These are phyloP conservation scores for Serendipita sp. DNA, from an alignment of 768 basidiomycete species.

Conservation along the genomic window DNA sequence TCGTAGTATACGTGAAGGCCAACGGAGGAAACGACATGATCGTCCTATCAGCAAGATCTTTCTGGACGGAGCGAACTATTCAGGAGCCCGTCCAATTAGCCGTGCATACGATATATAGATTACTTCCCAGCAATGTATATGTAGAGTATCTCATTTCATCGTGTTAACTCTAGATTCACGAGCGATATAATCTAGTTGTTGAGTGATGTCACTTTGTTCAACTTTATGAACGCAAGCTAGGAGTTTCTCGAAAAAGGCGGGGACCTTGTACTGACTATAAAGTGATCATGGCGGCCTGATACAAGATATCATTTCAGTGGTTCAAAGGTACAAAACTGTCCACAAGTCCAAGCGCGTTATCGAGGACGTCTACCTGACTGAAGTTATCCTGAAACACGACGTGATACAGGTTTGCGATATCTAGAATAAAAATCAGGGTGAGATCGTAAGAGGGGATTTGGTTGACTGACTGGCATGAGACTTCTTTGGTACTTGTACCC, in stretches of 20 bases:
- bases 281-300: no score
- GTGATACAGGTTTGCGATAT: no score
- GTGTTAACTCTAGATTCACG: background rate
- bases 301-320: no score
- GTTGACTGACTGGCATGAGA: no score
- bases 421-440: no score
- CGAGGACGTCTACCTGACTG: no score
- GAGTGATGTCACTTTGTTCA: conserved; percentile 44
- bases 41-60: conserved; percentile 69
- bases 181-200: conserved; percentile 21
- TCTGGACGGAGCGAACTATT: conserved; percentile 37
- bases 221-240: conserved; percentile 42
- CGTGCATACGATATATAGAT: background rate
- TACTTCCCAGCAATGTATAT: background rate
- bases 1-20: conserved; percentile 58
- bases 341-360: no score
- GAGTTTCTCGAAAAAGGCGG: conserved; percentile 49
- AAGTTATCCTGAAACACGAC: no score
- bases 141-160: background rate
- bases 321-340: no score
- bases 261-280: no score
- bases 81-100: conserved; percentile 7
- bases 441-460: no score
- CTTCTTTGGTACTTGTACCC: no score
- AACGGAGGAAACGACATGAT: conserved; percentile 31